phyloP scores from a whole-genome alignment of 495 filamentous ascomycete genomes.

The Penicillium robsamsonii region DNA sequence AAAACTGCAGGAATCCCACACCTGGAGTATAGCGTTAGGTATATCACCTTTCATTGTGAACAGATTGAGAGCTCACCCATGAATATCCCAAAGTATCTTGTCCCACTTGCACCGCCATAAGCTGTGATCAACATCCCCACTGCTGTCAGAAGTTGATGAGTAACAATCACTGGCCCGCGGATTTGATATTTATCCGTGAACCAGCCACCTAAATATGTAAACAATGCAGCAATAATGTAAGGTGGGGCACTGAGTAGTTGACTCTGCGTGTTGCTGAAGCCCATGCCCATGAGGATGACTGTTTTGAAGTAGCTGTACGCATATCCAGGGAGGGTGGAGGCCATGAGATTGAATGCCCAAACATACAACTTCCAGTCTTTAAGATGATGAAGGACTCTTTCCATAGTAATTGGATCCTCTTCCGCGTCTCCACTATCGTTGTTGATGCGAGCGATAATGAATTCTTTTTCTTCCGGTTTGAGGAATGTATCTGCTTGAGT shows the following conservation, averaged over 20 bases:
- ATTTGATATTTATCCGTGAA: slow-evolving; percentile 4
- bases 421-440: not conserved
- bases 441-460: slow-evolving; percentile 4
- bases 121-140: slow-evolving; percentile 3
- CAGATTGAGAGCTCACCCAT: not conserved
- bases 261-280: not conserved
- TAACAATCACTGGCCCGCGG: slow-evolving; percentile 2
- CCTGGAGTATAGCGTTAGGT: not conserved
- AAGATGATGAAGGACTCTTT: not conserved
- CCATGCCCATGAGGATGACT: slow-evolving; percentile 2
- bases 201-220: not conserved
- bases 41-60: not conserved
- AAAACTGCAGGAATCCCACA: slow-evolving; percentile 4
- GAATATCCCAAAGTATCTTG: slow-evolving; percentile 2
- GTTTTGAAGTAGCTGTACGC: slow-evolving; percentile 6
- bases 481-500: not conserved
- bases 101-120: not conserved
- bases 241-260: slow-evolving; percentile 3
- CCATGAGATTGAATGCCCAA: slow-evolving; percentile 6
- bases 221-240: not conserved
- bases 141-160: slow-evolving; percentile 1
- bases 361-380: slow-evolving; percentile 5
- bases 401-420: not conserved
- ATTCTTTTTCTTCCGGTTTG: not conserved
- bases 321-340: slow-evolving; percentile 5